A percentile compares a stretch with the other conserved stretches of the same genome.
Conservation (phyloP, 768 basidiomycete species). For the Glaciozyma martinii region DNA sequence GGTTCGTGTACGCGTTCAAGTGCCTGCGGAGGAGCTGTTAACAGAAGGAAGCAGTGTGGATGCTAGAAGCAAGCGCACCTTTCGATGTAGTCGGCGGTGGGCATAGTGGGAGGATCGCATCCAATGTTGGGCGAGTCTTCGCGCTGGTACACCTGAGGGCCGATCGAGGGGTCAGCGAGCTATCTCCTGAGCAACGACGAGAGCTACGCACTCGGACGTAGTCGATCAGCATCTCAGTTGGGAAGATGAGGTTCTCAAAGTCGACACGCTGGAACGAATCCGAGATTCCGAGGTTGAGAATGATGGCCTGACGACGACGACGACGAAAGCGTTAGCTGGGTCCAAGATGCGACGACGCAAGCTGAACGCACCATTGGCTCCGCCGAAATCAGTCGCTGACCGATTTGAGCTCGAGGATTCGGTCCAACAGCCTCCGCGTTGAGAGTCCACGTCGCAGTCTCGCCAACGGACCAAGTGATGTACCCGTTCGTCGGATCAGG, state of each 20-base stretch:
- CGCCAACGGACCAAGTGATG: slow-evolving; percentile 66
- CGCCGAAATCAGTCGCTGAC: slow-evolving; percentile 62
- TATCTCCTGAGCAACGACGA: not conserved
- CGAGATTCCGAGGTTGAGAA: slow-evolving; percentile 53
- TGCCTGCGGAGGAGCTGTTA: slow-evolving; percentile 3
- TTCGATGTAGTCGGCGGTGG: slow-evolving; percentile 63
- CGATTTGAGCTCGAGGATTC: slow-evolving; percentile 52
- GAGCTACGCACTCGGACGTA: slow-evolving; percentile 59
- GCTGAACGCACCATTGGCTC: slow-evolving; percentile 71
- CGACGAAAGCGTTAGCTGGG: not conserved
- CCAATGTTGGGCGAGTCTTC: slow-evolving; percentile 62
- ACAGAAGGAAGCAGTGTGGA: not conserved
- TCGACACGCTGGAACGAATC: slow-evolving; percentile 39
- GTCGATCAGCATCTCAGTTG: slow-evolving; percentile 51
- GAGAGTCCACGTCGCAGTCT: slow-evolving; percentile 60
- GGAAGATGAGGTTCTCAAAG: slow-evolving; percentile 58
- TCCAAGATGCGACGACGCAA: not conserved
- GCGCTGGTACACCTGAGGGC: slow-evolving; percentile 15
- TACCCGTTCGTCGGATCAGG: slow-evolving; percentile 55
- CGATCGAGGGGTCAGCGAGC: not conserved
- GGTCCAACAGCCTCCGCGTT: slow-evolving; percentile 57
- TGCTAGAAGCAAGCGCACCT: slow-evolving; percentile 12
- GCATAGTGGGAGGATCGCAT: slow-evolving; percentile 68
- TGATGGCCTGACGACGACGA: slow-evolving; percentile 49
- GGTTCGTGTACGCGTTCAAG: slow-evolving; percentile 19